phyloP scores from a whole-genome alignment of 1,139 yeast genomes.

The Geotrichum reessii region DNA sequence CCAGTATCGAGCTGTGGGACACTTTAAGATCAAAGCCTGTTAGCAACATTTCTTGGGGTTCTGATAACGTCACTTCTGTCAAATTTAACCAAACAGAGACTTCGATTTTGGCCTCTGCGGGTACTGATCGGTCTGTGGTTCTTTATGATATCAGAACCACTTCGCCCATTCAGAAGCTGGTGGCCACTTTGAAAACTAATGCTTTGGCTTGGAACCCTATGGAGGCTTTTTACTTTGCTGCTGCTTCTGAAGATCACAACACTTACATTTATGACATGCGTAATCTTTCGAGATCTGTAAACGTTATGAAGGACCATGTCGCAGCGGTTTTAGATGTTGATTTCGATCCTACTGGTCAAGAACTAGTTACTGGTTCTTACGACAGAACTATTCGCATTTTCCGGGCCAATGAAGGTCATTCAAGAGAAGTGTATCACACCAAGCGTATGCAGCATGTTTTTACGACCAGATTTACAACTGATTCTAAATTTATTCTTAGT shows the following conservation, averaged over 20 bases:
- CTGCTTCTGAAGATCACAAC: slow-evolving; percentile 93
- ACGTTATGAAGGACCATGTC: slow-evolving; percentile 91
- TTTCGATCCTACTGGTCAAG: slow-evolving; percentile 95
- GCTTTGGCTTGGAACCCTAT: slow-evolving; percentile 94
- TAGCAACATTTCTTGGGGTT: slow-evolving; percentile 87
- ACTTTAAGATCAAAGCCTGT: slow-evolving; percentile 68
- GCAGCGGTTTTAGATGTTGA: slow-evolving; percentile 94
- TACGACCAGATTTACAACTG: slow-evolving; percentile 78
- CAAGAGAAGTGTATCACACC: slow-evolving; percentile 92
- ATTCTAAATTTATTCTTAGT: slow-evolving; percentile 74
- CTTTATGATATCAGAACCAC: slow-evolving; percentile 89
- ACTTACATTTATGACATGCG: slow-evolving; percentile 96
- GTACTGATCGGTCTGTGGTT: slow-evolving; percentile 85
- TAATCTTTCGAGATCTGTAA: slow-evolving; percentile 68
- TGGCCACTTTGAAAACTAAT: slow-evolving; percentile 77
- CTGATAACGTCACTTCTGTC: slow-evolving; percentile 78
- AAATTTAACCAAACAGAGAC: slow-evolving; percentile 89
- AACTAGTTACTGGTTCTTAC: slow-evolving; percentile 89
- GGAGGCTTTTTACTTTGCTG: slow-evolving; percentile 92
- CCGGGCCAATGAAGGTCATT: slow-evolving; percentile 75
- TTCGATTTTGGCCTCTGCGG: slow-evolving; percentile 82
- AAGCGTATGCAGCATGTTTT: slow-evolving; percentile 96
- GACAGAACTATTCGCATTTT: slow-evolving; percentile 87
- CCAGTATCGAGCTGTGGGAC: slow-evolving; percentile 86
- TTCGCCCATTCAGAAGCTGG: slow-evolving; percentile 86